phyloP scores from a whole-genome alignment of 768 basidiomycete species.

The Phanerochaete sordida region DNA sequence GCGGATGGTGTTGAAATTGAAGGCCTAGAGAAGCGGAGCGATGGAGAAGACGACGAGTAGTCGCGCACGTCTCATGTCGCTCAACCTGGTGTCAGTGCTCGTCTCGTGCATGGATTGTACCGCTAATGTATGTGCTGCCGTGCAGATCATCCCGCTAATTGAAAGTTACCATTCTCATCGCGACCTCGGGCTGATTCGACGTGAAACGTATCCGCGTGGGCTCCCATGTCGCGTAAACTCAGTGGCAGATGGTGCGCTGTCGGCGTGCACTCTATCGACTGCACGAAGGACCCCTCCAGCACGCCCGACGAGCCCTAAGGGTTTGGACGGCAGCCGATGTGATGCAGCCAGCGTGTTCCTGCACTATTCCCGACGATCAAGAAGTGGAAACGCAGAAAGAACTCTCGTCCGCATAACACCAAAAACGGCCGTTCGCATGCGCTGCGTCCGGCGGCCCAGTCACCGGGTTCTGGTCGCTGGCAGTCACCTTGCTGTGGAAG shows the following conservation, averaged over 20 bases:
- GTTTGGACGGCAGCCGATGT: not conserved
- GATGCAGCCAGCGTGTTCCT: not conserved
- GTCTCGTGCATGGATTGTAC: not conserved
- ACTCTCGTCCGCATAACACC: not conserved
- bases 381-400: not conserved
- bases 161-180: not conserved
- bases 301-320: not conserved
- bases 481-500: no score
- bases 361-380: not conserved
- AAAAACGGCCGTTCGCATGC: not conserved
- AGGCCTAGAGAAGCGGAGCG: constrained; percentile 37
- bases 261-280: not conserved
- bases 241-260: not conserved
- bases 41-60: constrained; percentile 16
- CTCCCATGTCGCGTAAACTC: not conserved
- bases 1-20: constrained; percentile 42
- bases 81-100: not conserved
- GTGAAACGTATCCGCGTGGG: not conserved
- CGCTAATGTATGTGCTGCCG: not conserved
- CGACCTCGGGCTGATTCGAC: not conserved
- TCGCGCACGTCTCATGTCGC: not conserved
- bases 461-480: no score
- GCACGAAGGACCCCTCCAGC: not conserved
- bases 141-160: not conserved
- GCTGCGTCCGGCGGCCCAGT: not conserved